These are phyloP conservation scores for Aspergillus asperescens DNA, from an alignment of 495 filamentous ascomycete species.

Conservation along the genomic window DNA sequence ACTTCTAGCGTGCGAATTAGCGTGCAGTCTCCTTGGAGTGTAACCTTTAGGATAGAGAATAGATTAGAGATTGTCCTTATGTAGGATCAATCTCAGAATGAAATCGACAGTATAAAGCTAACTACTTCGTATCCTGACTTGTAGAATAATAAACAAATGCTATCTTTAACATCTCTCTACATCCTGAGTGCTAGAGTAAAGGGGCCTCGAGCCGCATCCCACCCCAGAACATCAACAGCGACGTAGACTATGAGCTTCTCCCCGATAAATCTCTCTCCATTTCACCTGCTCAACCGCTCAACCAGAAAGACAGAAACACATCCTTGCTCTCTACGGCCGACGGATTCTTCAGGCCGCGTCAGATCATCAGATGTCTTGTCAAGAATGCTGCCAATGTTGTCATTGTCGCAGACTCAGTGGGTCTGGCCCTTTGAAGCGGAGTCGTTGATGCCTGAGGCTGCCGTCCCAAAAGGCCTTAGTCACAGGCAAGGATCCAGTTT, in stretches of 20 bases:
- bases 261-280: constrained; percentile 2
- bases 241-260: not conserved
- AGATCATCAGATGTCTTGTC: too few relatives aligned
- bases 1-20: not conserved
- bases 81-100: too few relatives aligned
- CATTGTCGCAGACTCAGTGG: too few relatives aligned
- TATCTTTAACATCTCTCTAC: not conserved
- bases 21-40: not conserved
- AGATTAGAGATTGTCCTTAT: not conserved
- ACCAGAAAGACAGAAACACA: not conserved
- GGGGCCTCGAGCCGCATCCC: constrained; percentile 7
- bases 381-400: too few relatives aligned
- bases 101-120: not conserved
- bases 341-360: too few relatives aligned
- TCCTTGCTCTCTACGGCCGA: not conserved
- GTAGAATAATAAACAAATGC: not conserved
- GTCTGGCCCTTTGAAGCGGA: not conserved
- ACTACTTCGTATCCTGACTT: too few relatives aligned
- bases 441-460: constrained; percentile 7
- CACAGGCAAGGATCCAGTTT: constrained; percentile 16
- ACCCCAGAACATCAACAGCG: not conserved
- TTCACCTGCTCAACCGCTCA: not conserved
- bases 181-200: constrained; percentile 1
- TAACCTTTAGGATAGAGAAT: not conserved
- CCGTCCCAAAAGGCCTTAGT: constrained; percentile 2